Evolutionary conservation across 257 asterid genomes (phyloP), one percentile per base, ranked within the genome.

Genomic region (Avicennia marina): DNA sequence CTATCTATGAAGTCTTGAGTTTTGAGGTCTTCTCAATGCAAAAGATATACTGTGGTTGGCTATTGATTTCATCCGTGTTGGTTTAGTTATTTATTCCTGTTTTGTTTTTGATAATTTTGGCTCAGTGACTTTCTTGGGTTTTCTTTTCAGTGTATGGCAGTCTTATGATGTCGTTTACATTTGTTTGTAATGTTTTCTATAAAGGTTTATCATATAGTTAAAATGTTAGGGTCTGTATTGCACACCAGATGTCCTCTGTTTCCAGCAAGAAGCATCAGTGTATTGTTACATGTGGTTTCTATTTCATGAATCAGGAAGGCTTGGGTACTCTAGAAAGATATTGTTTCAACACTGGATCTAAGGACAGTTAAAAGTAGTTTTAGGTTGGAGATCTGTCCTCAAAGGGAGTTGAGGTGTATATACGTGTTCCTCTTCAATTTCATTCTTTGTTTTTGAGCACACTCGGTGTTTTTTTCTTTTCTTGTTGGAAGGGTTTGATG

Each of bases 201-300:
- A 74, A 68, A 61, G 58, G n/a, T 70, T 73, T 50, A 78, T 79
- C 61, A 75, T 64, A 42, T 44, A 61, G 65, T 75, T 62, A 45
- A 67, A 67, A 63, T 57, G 64, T 26, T 69, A 85, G 93, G 66
- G 63, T 79, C n/a, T 72, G 81, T 62, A 38, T 68, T 83, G 79
- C 76, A 64, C 90, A 65, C 80, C 91, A 84, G 94, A 90, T 90
- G 98, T 82, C 96, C 84, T 72, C 82, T 90, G 96, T 74, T 65
- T 87, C 87, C 72, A 48, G 67, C 79, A 76, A 76, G 77, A 82
- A 85, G 71, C 76, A 80, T 78, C 90, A 71, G 57, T 71, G 65
- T 60, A 74, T 75, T 78, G 63, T 71, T 54, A 77, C 86, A 85
- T 69, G 90, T 70, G 78, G 78, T 63, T 77, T 80, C 68, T 69